Percentiles rank a stretch among this genome's conserved stretches.
These are phyloP conservation scores for Pistacia atlantica DNA, from an alignment of 345 rosid genomes.

Conservation along the genomic window DNA sequence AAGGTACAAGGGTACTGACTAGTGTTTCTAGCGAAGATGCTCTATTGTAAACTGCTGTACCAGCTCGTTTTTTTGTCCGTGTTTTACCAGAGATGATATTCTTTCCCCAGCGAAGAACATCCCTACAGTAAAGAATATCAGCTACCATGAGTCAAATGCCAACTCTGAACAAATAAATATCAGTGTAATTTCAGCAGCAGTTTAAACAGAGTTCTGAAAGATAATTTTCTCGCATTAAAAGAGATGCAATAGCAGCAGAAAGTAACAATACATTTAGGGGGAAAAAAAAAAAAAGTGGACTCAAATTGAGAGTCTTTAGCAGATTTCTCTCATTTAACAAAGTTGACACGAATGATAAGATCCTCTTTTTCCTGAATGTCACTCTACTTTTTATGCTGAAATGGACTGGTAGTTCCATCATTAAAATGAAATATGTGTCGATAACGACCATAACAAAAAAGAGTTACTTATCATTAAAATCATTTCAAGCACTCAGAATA, in stretches of 20 bases:
- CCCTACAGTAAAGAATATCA: conserved; percentile 33
- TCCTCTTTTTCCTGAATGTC: neutral
- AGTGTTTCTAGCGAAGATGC: conserved; percentile 74
- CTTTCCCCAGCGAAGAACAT: conserved; percentile 69
- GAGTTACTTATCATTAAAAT: too few species aligned
- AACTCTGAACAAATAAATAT: neutral
- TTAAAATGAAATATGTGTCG: neutral
- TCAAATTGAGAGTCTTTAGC: neutral
- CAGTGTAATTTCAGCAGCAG: neutral
- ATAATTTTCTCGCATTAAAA: neutral
- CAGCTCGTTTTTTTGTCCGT: conserved; percentile 59
- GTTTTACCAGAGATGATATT: conserved; percentile 55
- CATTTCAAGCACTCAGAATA: too few species aligned
- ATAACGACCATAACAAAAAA: too few species aligned
- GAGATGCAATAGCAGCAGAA: neutral
- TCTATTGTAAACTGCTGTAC: conserved; percentile 61
- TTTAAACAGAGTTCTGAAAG: neutral
- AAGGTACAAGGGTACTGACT: conserved; percentile 38
- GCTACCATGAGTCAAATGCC: neutral
- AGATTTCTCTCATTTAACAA: neutral
- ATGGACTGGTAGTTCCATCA: neutral
- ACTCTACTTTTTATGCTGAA: neutral
- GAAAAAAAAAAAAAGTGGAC: neutral
- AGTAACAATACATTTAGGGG: neutral
- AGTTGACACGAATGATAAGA: neutral